Percentiles rank a stretch among this genome's conserved stretches.
Conservation (phyloP, 192 early-diverging fungal species). For the Podila clonocystis region DNA sequence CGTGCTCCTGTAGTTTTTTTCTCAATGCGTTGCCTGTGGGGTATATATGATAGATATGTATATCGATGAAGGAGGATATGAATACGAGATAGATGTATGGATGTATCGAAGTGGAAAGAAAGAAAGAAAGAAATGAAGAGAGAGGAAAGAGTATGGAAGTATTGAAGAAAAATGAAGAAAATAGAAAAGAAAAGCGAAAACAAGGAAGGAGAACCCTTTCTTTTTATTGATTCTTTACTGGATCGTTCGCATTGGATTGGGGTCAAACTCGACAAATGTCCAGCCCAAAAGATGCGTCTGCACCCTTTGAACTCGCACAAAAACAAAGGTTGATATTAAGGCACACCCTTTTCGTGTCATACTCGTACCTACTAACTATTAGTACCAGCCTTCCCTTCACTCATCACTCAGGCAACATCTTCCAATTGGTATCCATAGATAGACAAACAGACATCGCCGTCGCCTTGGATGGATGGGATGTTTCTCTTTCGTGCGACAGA, state of each 20-base stretch:
- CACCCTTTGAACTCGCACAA: no score
- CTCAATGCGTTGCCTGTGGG: neutral
- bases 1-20: neutral
- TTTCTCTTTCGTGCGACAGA: neutral
- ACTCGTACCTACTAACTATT: no score
- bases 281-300: neutral
- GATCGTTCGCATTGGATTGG: neutral
- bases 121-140: neutral
- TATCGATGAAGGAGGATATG: neutral
- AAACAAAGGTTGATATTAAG: no score
- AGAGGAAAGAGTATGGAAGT: constrained; percentile 20
- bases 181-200: constrained; percentile 26
- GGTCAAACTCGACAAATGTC: neutral
- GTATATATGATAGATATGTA: neutral
- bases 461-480: neutral
- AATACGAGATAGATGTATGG: neutral
- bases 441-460: no score
- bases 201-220: neutral
- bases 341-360: no score
- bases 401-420: no score
- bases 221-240: neutral
- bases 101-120: neutral
- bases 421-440: no score
- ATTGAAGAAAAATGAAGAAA: constrained; percentile 1
- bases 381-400: no score